These are phyloP conservation scores for Acer saccharum DNA, from an alignment of 345 rosid genomes.

Conservation along the genomic window DNA sequence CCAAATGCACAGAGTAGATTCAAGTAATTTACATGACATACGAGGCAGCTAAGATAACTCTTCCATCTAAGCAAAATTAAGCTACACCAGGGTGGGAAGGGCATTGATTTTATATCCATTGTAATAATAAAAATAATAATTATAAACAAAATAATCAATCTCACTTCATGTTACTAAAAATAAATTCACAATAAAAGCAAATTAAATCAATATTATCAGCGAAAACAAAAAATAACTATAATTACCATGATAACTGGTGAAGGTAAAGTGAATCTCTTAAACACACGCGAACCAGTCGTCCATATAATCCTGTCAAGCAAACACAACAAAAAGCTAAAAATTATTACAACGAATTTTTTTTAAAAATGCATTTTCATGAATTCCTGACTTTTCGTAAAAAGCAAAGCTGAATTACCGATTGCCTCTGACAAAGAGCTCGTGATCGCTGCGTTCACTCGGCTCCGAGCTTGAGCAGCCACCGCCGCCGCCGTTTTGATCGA, in stretches of 20 bases:
- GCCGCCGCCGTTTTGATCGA: conserved; percentile 25
- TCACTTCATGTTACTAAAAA: not conserved
- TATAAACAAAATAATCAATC: no score
- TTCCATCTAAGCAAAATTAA: not conserved
- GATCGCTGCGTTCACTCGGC: conserved; percentile 51
- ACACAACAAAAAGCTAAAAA: not conserved
- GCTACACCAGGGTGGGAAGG: not conserved
- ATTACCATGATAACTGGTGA: conserved; percentile 62
- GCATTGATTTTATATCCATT: no score
- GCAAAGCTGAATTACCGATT: conserved; percentile 41
- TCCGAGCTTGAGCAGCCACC: conserved; percentile 29
- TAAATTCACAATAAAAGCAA: not conserved
- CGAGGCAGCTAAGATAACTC: not conserved
- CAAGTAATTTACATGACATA: not conserved
- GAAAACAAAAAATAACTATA: not conserved
- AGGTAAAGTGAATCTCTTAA: conserved; percentile 69
- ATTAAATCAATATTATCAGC: not conserved
- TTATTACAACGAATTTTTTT: no score
- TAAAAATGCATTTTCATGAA: not conserved
- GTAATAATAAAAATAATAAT: no score
- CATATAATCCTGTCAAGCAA: conserved; percentile 56
- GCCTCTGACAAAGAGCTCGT: conserved; percentile 85
- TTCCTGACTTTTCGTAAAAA: no score
- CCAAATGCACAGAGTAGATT: not conserved
- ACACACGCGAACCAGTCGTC: conserved; percentile 68